Conservation (phyloP, 108 stramenopile genomes). For the Fragilaria crotonensis region DNA sequence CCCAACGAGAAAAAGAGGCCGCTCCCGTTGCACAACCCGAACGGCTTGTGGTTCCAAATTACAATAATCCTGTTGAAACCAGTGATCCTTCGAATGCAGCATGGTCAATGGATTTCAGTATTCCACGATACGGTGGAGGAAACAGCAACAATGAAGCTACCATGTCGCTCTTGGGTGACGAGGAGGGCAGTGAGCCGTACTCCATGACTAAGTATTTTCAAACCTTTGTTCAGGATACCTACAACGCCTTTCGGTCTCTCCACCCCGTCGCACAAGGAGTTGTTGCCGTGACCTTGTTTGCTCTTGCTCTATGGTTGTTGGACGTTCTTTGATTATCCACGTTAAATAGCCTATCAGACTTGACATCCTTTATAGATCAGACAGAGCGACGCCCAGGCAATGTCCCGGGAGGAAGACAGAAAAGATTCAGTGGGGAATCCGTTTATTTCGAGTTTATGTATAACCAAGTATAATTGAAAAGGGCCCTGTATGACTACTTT, state of each 20-base stretch:
- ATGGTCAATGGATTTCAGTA: not conserved
- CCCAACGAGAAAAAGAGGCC: conserved; percentile 28
- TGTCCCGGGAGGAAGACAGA: too few species aligned
- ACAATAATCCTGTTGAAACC: conserved; percentile 5
- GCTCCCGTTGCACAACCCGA: not conserved
- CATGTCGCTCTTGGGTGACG: conserved; percentile 5
- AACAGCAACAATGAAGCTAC: conserved; percentile 14
- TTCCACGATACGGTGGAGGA: not conserved
- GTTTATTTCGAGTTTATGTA: too few species aligned
- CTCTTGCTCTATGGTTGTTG: conserved; percentile 1
- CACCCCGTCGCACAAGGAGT: conserved; percentile 10
- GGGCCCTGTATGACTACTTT: too few species aligned
- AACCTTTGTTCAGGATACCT: conserved; percentile 27
- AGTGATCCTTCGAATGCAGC: conserved; percentile 4
- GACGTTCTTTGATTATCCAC: too few species aligned
- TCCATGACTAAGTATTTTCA: conserved; percentile 28
- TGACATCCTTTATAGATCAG: too few species aligned
- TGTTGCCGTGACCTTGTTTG: conserved; percentile 11
- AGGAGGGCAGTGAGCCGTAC: conserved; percentile 15
- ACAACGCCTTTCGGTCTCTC: conserved; percentile 16
- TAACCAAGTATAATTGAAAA: too few species aligned
- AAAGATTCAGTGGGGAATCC: too few species aligned
- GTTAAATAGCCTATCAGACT: too few species aligned
- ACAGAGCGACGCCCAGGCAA: too few species aligned
- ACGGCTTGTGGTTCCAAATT: conserved; percentile 12